Percentiles rank a stretch among this genome's conserved stretches.
phyloP scores from a whole-genome alignment of 441 rosid species.

The Adansonia grandidieri region DNA sequence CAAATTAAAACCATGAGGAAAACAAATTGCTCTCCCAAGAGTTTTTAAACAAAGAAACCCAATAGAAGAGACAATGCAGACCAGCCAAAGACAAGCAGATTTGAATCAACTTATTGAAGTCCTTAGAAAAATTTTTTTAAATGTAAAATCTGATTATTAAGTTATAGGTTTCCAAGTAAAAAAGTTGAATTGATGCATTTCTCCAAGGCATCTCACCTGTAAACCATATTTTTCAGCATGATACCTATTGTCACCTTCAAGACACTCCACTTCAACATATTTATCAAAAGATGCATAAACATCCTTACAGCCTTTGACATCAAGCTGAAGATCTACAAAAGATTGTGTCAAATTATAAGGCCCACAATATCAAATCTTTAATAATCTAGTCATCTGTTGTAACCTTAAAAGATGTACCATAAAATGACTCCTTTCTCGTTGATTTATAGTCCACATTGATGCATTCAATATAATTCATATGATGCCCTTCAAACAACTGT shows the following conservation, averaged over 20 bases:
- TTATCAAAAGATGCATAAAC: slow-evolving; percentile 65
- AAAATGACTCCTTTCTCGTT: slow-evolving; percentile 76
- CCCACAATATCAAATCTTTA: slow-evolving; percentile 30
- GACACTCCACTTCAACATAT: slow-evolving; percentile 68
- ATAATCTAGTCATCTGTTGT: slow-evolving; percentile 23
- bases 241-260: slow-evolving; percentile 64
- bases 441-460: slow-evolving; percentile 76
- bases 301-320: slow-evolving; percentile 64
- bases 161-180: not conserved
- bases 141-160: not conserved
- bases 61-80: not conserved
- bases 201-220: slow-evolving; percentile 44
- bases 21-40: slow-evolving; percentile 9
- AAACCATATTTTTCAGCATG: slow-evolving; percentile 62
- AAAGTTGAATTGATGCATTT: slow-evolving; percentile 13
- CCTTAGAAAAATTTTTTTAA: not conserved
- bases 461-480: slow-evolving; percentile 81
- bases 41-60: not conserved
- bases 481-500: slow-evolving; percentile 75
- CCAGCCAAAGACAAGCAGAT: slow-evolving; percentile 6
- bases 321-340: slow-evolving; percentile 55
- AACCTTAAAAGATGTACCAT: slow-evolving; percentile 46
- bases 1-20: not conserved
- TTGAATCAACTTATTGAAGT: slow-evolving; percentile 16
- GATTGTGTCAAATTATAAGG: slow-evolving; percentile 24